These are phyloP conservation scores for Aspergillus bridgeri DNA, from an alignment of 495 filamentous ascomycete genomes.

Conservation along the genomic window DNA sequence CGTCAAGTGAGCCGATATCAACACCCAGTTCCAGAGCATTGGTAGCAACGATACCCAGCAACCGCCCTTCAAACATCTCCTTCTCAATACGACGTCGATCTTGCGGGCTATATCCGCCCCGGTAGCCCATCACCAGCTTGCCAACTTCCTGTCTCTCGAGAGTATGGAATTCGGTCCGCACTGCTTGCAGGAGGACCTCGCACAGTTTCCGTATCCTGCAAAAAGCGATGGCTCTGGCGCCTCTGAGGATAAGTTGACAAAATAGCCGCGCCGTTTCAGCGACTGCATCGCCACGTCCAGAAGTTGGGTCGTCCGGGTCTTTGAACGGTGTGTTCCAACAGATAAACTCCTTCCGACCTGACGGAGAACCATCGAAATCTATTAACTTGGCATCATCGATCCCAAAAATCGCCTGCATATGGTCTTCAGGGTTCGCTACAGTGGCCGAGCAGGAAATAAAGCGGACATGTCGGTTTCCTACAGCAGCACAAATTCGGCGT, in stretches of 20 bases:
- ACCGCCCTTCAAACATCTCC: slow-evolving; percentile 95
- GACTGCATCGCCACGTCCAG: slow-evolving; percentile 78
- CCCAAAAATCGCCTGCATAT: slow-evolving; percentile 95
- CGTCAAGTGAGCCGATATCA: slow-evolving; percentile 93
- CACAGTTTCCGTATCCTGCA: slow-evolving; percentile 83
- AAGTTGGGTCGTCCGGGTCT: slow-evolving; percentile 81
- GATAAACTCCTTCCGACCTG: slow-evolving; percentile 90
- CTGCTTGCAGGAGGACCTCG: slow-evolving; percentile 77
- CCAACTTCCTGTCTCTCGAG: slow-evolving; percentile 72
- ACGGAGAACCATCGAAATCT: slow-evolving; percentile 91
- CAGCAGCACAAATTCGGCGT: slow-evolving; percentile 81
- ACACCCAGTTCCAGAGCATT: slow-evolving; percentile 91
- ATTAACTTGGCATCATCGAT: slow-evolving; percentile 71
- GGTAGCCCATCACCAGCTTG: slow-evolving; percentile 86
- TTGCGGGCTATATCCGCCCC: slow-evolving; percentile 93
- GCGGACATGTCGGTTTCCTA: slow-evolving; percentile 84
- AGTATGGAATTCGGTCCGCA: slow-evolving; percentile 68
- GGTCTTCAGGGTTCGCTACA: slow-evolving; percentile 87
- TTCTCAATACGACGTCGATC: slow-evolving; percentile 86
- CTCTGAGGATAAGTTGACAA: slow-evolving; percentile 82
- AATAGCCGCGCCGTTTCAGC: slow-evolving; percentile 85
- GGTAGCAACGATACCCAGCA: slow-evolving; percentile 92
- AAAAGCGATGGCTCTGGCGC: slow-evolving; percentile 92
- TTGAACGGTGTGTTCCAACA: slow-evolving; percentile 98
- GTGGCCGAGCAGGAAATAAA: slow-evolving; percentile 98